Evolutionary conservation across 768 basidiomycete species (phyloP).

Genomic region (Megacollybia marginata): DNA sequence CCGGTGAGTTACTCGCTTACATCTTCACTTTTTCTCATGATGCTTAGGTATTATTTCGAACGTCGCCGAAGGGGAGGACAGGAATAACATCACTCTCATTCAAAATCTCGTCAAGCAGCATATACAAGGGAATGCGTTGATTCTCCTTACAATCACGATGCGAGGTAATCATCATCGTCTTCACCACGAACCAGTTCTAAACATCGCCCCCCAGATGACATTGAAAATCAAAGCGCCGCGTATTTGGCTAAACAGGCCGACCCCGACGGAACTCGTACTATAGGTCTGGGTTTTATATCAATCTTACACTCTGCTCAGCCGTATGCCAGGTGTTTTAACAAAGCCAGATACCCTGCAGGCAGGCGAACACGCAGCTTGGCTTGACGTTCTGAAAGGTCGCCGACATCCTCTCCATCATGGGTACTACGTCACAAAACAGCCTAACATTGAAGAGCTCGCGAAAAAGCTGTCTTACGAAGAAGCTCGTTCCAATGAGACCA

Average conservation of each 20-base stretch:
- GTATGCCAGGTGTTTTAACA: constrained; percentile 40
- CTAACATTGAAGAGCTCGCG: constrained; percentile 27
- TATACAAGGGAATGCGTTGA: constrained; percentile 44
- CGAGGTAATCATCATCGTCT: constrained; percentile 26
- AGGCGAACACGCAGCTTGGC: constrained; percentile 31
- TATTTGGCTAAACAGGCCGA: constrained; percentile 39
- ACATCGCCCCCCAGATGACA: constrained; percentile 34
- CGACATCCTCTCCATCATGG: constrained; percentile 30
- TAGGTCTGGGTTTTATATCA: constrained; percentile 26
- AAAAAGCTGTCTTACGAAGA: constrained; percentile 19
- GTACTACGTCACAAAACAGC: constrained; percentile 37
- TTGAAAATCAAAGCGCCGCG: constrained; percentile 51
- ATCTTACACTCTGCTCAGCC: background rate
- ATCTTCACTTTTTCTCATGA: constrained; percentile 11
- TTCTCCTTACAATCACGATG: constrained; percentile 48
- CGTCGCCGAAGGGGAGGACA: constrained; percentile 35
- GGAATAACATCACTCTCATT: constrained; percentile 34
- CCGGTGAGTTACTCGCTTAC: constrained; percentile 15
- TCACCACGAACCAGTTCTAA: background rate
- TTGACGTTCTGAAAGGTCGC: constrained; percentile 34
- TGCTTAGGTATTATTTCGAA: constrained; percentile 41
- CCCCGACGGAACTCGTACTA: constrained; percentile 39
- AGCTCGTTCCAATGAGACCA: constrained; percentile 26
- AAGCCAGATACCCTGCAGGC: constrained; percentile 43
- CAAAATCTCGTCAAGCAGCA: constrained; percentile 40